A percentile compares a stretch with the other conserved stretches of the same genome.
Conservation (phyloP, 768 basidiomycete genomes). For the Termitomyces eurrhizus region DNA sequence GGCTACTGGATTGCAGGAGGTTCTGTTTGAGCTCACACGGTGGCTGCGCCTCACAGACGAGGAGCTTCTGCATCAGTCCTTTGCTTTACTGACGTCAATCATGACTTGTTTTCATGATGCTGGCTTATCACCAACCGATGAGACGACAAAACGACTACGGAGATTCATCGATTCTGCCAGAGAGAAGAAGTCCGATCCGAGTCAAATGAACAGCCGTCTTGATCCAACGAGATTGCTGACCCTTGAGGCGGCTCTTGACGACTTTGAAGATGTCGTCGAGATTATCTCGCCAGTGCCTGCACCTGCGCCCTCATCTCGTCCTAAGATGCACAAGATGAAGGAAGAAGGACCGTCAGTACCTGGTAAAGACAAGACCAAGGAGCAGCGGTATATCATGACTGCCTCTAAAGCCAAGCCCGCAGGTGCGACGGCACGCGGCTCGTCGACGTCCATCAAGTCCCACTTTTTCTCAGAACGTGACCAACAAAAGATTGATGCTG, state of each 20-base stretch:
- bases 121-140: conserved; percentile 48
- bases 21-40: conserved; percentile 72
- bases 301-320: conserved; percentile 3
- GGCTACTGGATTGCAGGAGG: conserved; percentile 71
- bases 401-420: conserved; percentile 11
- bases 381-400: conserved; percentile 13
- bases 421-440: conserved; percentile 1
- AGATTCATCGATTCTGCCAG: conserved; percentile 61
- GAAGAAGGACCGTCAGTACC: neutral
- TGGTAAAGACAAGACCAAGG: conserved; percentile 8
- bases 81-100: conserved; percentile 75
- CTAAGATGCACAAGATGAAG: conserved; percentile 13
- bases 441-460: conserved; percentile 17
- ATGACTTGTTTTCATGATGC: conserved; percentile 73
- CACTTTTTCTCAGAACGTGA: conserved; percentile 26
- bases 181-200: conserved; percentile 34
- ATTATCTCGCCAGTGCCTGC: conserved; percentile 45
- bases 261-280: conserved; percentile 61
- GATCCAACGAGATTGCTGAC: conserved; percentile 56
- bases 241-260: conserved; percentile 61
- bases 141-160: conserved; percentile 60
- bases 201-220: conserved; percentile 47
- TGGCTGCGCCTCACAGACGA: conserved; percentile 94
- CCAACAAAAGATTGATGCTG: conserved; percentile 31
- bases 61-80: conserved; percentile 88